Base-by-base conservation (phyloP, 176 grass and related monocot genomes). In the Echinochloa phyllopogon region DNA sequence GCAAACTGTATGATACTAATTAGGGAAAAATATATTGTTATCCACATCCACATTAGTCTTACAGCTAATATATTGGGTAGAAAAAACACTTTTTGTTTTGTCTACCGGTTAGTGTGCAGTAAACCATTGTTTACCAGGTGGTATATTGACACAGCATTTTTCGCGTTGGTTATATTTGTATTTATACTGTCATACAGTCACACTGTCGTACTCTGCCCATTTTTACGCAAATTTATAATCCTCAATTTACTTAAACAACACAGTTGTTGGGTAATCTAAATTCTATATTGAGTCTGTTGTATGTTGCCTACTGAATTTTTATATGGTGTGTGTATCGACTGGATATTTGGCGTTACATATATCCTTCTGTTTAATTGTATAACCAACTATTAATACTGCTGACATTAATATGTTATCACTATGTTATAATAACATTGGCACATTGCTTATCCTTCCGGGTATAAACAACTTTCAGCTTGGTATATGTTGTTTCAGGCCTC, bases 401-500 rank as follows among this genome's bases (percentile, higher is more conserved):
- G 57, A 51, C 17, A 16, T 67, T 66, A 73, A 16, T 73, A 79
- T 51, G 13, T 42, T 73, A 42, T 12, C 15, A 17, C 57, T 18
- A 6, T 39, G 4, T 55, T 55, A 50, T 37, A 42, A 51, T 60
- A 38, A 45, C 2, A 69, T 74, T 66, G 41, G 6, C n/a, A 72
- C 69, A 25, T 29, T 79, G 11, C 43, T 79, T 55, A 4, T 16
- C 39, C 86, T 68, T 53, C 21, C 1, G 7, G 51, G 2, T 62
- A 12, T 47, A 72, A 72, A 17, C 10, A 82, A 69, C 15, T 70
- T 72, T 21, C 45, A 70, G 43, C 53, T 83, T 74, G 33, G 8
- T 87, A 14, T 83, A 41, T 76, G 13, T 29, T 84, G 25, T 78
- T 94, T 77, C 86, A 98, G 96, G 93, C 86, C 86, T 92, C 96